Evolutionary conservation across 331 rosid species (phyloP), one percentile per base, ranked within the genome.

Genomic region (Malus hybrid): DNA sequence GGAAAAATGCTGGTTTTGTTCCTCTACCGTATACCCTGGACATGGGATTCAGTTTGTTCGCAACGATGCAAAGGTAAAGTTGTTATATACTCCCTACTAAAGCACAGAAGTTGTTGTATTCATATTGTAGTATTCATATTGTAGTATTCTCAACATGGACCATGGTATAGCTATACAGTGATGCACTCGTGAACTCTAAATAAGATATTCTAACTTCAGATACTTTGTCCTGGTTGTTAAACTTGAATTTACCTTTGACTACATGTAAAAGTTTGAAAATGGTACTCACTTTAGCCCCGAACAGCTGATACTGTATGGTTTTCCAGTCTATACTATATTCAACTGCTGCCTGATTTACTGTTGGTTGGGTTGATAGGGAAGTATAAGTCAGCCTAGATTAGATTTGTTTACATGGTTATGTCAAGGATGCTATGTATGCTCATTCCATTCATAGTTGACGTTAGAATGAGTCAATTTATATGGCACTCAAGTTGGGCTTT

Each of bases 1-100:
- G 81, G 96, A 91, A 87, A 93, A 93, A 74, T 93, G 97, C 76
- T 93, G 94, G 94, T 93, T 93, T 67, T 93, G 97, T 84, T 93
- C 98, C 22, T 91, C 91, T 1, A 86, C 98, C 0, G n/a, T 88
- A 68, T 90, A 90, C 70, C 97, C 98, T 64, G 97, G 98, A 44
- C 98, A 90, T 33, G 97, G 98, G 67, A 91, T 89, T 80, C 96
- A 89, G 79, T 90, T 86, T 80, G 93, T 93, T 67, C 98, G 98
- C n/a, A 93, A 93, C 29, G 97, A 90, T 81, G 92, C 97, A 6
- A 90, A 91, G 96, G 97, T 93, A 60, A 36, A 24, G 18, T 42
- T 56, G 32, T 18, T 59, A 59, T 22, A 22, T 22, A 59, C 65
- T 59, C 32, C 12, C 65, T 59, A 59, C 64, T 6, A 10, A 22